Base-by-base conservation (phyloP, 2,329 filamentous ascomycete species). In the Penicillium sp. region DNA sequence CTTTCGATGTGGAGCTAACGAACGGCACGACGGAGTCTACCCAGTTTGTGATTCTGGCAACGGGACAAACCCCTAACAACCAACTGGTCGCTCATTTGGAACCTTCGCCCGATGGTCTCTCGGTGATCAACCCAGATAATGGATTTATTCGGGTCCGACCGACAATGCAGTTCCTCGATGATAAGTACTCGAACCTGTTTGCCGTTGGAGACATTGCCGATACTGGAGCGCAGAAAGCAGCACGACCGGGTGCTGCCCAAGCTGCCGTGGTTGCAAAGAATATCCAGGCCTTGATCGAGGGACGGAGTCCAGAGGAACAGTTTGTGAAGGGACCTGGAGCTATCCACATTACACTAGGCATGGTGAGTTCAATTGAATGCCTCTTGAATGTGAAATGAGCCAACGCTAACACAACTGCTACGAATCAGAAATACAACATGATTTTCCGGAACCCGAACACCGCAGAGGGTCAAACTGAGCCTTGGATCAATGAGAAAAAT, bases 11-110 rank as follows among this genome's bases (percentile, higher is more conserved):
- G 3, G 61, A 75, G 7, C 67, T 77, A 12, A 74, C 70, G 10
- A 72, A 75, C 38, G 75, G 75, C 22, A 68, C 68, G 2, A 66
- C 65, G 15, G 61, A 75, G 26, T 80, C 76, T 53, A 75, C 66
- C 49, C 70, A 68, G 74, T 81, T 75, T 69, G 81, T 72, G 49
- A 81, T 84, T 28, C 68, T 79, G 1, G 82, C 80, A 3, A 84
- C 80, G 0, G 82, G 82, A 3, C 82, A 84, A 69, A 79, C 68
- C n/a, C 80, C 82, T 0, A 82, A 82, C 44, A 82, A 80, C 13
- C 65, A 72, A 15, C 70, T 82, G 5, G 58, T 84, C 7, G 53
- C 67, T 2, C 56, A 71, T 6, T 59, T 82, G 2, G 67, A 72
- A 1, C 66, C 75, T 1, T 70, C 71, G 0, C 35, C 69, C 0